phyloP scores from a whole-genome alignment of 768 basidiomycete genomes.

The Tulasnella sp. region DNA sequence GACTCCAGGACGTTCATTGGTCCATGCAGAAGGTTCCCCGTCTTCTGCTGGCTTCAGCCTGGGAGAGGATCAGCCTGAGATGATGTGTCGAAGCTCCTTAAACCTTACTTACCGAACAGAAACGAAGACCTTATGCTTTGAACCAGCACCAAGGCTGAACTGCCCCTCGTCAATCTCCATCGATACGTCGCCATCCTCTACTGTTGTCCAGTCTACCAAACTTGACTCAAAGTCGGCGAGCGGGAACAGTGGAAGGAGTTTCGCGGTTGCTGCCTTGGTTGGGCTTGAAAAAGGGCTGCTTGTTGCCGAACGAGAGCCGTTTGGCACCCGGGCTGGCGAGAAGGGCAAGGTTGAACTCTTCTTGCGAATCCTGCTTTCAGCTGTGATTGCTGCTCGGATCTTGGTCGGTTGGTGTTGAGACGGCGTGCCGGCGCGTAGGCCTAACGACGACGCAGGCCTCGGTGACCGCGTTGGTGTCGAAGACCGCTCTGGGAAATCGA shows the following conservation, averaged over 20 bases:
- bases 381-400: constrained; percentile 1
- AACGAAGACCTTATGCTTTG: constrained; percentile 72
- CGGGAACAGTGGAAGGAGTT: background rate
- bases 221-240: constrained; percentile 66
- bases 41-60: constrained; percentile 62
- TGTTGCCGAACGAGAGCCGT: background rate
- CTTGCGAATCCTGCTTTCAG: constrained; percentile 11
- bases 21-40: constrained; percentile 32
- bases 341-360: constrained; percentile 8
- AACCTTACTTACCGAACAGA: constrained; percentile 64
- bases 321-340: background rate
- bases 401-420: constrained; percentile 11
- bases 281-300: constrained; percentile 18
- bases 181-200: constrained; percentile 46
- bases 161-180: constrained; percentile 58
- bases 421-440: background rate
- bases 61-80: background rate
- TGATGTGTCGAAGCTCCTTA: background rate
- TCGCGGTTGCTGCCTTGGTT: background rate
- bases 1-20: constrained; percentile 33
- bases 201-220: constrained; percentile 67
- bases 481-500: background rate
- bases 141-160: constrained; percentile 23
- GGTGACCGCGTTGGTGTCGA: background rate
- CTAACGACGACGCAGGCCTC: background rate